Evolutionary conservation across 495 filamentous ascomycete species (phyloP), one percentile per base, ranked within the genome.

Genomic region (Trichoderma reesei): DNA sequence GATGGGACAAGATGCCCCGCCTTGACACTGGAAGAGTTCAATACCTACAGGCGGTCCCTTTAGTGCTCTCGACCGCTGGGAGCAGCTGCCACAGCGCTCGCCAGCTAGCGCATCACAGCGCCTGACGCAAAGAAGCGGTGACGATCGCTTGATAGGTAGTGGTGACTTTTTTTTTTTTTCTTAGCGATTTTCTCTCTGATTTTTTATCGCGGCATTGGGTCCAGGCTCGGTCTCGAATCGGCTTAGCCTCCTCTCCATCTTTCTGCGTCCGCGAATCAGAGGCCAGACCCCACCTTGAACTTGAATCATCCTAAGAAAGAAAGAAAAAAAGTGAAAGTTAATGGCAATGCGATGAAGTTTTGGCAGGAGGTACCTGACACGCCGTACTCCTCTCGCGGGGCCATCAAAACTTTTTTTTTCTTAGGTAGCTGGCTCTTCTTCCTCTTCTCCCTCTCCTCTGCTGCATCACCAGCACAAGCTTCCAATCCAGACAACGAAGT

Each of bases 401-500:
- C 51, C 51, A 33, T 56, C 51, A 56, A 56, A n/a, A 56, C 71
- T 69, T 70, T 73, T 72, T 69, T 67, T 72, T 70, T 76, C 70
- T 71, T 71, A 39, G 38, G 11, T 39, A 26, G 26, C 26, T 26
- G 26, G 26, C 26, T 26, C 71, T 69, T 70, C 72, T 72, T 69
- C 67, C 71, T 70, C 76, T 69, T 71, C 67, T 71, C 71, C 66
- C 67, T 71, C 70, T 68, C 64, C 70, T 72, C 68, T 69, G 68
- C 67, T 69, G 67, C 66, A 70, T 72, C 69, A 70, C 64, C 69
- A 70, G 70, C 66, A 66, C 69, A 72, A 71, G 51, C 65, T 66
- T 59, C 70, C 70, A 68, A 42, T 56, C 68, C 68, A 87, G 83
- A 86, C 86, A 86, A 85, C 84, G 82, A 88, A 87, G 85, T 87